Evolutionary conservation across 495 filamentous ascomycete species (phyloP), one percentile per base, ranked within the genome.

Genomic region (Coniosporium apollinis): DNA sequence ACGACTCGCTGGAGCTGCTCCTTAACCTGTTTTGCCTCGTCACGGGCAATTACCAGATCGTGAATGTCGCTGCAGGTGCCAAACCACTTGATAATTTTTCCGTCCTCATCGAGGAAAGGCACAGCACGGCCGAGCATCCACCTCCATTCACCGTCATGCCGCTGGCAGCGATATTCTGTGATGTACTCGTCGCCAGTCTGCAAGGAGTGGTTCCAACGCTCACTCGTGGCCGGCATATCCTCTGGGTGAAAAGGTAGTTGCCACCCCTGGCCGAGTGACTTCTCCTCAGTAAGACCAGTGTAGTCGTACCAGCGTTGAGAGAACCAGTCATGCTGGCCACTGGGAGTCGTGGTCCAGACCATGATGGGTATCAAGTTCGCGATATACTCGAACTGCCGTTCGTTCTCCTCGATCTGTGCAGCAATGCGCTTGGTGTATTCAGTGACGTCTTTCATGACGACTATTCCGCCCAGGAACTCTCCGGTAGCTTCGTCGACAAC

Each of bases 361-460:
- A 80, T 62, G 47, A 75, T 72, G 6, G 78, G 77, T 59, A 81
- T 72, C 13, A 67, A 68, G 36, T 82, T 74, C 41, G 72, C 76
- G 36, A 82, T 81, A 9, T 71, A 54, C 45, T 69, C 63, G 42
- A 83, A 82, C 30, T 75, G 62, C 42, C 69, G 58, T 38, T 78
- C 72, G 37, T 78, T 75, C 28, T 67, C 64, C 38, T 69, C 58
- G 34, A 64, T 69, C 50, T 79, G 73, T 3, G 65, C 58, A 33
- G 61, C 61, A 19, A 82, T 70, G 30, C 70, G 59, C 22, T 71
- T 60, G 1, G 65, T 65, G 30, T 60, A 64, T 35, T 60, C 57
- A 0, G 78, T 82, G n/a, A 80, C 67, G 49, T 83, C 76, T 31
- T 71, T 62, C 38, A 72, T 66, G 7, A 70, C 64, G 3, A 77